These are phyloP conservation scores for Vitis riparia DNA, from an alignment of 164 flowering plant genomes.

Conservation along the genomic window DNA sequence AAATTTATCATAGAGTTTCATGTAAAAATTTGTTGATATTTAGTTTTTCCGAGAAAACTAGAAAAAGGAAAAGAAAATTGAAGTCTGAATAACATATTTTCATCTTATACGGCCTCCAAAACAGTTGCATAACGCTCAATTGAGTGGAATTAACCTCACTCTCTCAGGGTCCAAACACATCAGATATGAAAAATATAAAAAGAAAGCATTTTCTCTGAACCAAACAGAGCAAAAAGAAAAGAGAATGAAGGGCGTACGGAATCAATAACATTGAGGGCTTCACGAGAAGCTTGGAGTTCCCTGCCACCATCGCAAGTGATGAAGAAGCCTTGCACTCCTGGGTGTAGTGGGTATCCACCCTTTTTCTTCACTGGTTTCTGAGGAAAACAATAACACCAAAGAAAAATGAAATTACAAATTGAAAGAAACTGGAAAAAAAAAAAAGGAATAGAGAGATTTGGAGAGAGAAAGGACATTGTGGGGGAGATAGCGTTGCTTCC, in stretches of 20 bases:
- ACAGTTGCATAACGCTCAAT: no score
- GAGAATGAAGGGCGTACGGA: conserved; percentile 38
- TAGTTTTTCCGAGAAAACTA: no score
- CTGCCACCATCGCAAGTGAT: conserved; percentile 96
- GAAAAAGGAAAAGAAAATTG: no score
- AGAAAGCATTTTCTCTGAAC: not conserved
- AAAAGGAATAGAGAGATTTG: conserved; percentile 11
- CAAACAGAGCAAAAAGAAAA: not conserved
- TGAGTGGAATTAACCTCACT: no score
- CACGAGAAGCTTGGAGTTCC: conserved; percentile 83
- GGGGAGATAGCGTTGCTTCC: conserved; percentile 69
- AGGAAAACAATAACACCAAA: not conserved
- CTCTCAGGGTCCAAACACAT: no score
- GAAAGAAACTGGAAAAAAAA: not conserved
- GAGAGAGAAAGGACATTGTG: conserved; percentile 47
- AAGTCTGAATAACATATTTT: no score
- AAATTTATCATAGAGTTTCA: no score
- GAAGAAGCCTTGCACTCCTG: conserved; percentile 91
- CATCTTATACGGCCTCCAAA: no score
- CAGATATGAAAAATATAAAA: not conserved
- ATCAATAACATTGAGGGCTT: conserved; percentile 82
- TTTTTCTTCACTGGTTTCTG: conserved; percentile 84
- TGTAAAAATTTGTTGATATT: no score
- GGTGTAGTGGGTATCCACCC: conserved; percentile 72
- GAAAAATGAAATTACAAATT: not conserved